Conservation (phyloP, 2,329 filamentous ascomycete species). For the Penicillium sp. region DNA sequence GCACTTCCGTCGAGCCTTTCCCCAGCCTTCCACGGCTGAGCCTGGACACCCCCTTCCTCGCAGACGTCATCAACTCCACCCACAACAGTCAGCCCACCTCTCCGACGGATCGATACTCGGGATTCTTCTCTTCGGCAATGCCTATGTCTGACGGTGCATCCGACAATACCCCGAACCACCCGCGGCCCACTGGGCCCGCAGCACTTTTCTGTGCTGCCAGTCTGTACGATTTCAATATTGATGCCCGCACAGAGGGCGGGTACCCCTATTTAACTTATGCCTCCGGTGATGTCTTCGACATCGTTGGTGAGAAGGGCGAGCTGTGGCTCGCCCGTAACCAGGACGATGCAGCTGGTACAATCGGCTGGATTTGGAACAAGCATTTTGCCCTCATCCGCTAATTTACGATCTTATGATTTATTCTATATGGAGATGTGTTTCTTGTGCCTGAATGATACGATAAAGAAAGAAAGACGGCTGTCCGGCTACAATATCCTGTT, state of each 20-base stretch:
- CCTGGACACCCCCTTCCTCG: conserved; percentile 48
- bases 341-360: conserved; percentile 74
- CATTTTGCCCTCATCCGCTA: conserved; percentile 71
- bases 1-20: conserved; percentile 30
- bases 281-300: conserved; percentile 89
- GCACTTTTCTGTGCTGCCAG: conserved; percentile 90
- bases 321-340: conserved; percentile 98
- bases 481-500: background rate
- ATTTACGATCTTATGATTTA: background rate
- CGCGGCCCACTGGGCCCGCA: conserved; percentile 50
- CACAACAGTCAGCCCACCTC: conserved; percentile 31
- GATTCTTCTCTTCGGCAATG: conserved; percentile 83
- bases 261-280: conserved; percentile 97
- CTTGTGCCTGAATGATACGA: background rate
- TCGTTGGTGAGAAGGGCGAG: conserved; percentile 95
- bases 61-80: conserved; percentile 37
- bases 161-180: conserved; percentile 16
- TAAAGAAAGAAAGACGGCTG: background rate
- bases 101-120: conserved; percentile 64
- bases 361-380: conserved; percentile 99
- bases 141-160: conserved; percentile 69
- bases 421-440: background rate
- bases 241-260: conserved; percentile 86
- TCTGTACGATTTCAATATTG: conserved; percentile 96
- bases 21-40: conserved; percentile 46